phyloP scores from a whole-genome alignment of 179 eudicot species.

The Vitellaria paradoxa region DNA sequence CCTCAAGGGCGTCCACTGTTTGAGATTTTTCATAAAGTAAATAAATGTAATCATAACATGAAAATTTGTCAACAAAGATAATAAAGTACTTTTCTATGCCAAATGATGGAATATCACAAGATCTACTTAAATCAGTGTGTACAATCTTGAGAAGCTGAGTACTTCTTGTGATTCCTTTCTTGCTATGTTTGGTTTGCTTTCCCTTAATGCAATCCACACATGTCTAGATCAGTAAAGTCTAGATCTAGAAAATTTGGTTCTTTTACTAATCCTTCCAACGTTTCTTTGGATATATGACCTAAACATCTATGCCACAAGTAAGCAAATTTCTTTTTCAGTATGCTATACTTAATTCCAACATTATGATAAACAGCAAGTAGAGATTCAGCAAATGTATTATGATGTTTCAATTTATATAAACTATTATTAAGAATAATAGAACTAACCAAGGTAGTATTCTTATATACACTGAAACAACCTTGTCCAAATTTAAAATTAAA shows the following conservation, averaged over 20 bases:
- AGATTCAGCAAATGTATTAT: background rate
- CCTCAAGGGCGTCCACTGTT: background rate
- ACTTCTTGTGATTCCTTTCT: background rate
- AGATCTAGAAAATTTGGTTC: background rate
- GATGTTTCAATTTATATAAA: background rate
- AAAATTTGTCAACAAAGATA: too few species aligned
- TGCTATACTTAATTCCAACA: background rate
- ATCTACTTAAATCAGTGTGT: background rate
- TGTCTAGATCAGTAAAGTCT: background rate
- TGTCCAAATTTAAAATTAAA: background rate
- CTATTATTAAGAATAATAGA: background rate
- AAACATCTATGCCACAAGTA: background rate
- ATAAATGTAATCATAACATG: background rate
- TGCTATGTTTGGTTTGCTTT: background rate
- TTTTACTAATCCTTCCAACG: background rate
- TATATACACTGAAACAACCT: background rate
- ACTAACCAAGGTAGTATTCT: background rate
- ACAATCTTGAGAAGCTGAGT: too few species aligned
- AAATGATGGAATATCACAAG: background rate
- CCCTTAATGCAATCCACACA: background rate
- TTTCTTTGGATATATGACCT: background rate
- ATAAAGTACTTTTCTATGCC: too few species aligned
- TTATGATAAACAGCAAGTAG: too few species aligned
- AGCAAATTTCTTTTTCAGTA: too few species aligned
- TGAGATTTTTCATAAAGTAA: background rate